Base-by-base conservation (phyloP, 495 filamentous ascomycete genomes). In the Chaetomium cochliodes region DNA sequence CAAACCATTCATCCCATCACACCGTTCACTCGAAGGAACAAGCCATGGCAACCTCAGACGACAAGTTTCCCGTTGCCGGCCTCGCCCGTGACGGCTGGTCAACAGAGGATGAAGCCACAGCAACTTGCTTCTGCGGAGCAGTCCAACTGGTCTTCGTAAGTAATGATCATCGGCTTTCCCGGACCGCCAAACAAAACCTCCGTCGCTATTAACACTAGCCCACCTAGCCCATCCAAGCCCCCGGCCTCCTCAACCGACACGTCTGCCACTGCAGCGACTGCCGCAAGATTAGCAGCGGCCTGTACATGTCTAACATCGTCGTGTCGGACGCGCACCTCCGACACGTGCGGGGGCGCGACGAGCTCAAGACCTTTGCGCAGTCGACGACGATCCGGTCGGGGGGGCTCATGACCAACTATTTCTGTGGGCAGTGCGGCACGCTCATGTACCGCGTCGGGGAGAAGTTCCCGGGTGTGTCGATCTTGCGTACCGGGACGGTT, bases 261-360 rank as follows among this genome's bases (percentile, higher is more conserved):
- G 18, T 49, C 46, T 49, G 46, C 46, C 46, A 49, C 46, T 49
- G 46, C 46, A 49, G 46, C 46, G 46, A 49, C 46, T 49, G 46
- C 46, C 46, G 46, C 46, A 49, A 49, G 18, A 49, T 49, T 9
- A 49, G 46, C 46, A 49, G 46, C 46, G 18, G 46, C 2, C 18
- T 49, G 16, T 49, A 49, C 46, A 49, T 49, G 46, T 49, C 46
- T 20, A 49, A 49, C 20, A 49, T 49, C 46, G 9, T 12, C 3
- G 46, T 49, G 18, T 0, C n/a, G 16, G 46, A 49, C 46, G 12
- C 46, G 8, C 46, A 49, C n/a, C 46, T 49, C 3, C 46, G 46
- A 4, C n/a, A 49, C 46, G 46, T 9, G n/a, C 46, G 46, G 46
- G 46, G 46, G 12, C 46, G 46, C 46, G 46, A 23, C n/a, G 5